phyloP scores from a whole-genome alignment of 2,329 filamentous ascomycete species.

The Lachnellula occidentalis region DNA sequence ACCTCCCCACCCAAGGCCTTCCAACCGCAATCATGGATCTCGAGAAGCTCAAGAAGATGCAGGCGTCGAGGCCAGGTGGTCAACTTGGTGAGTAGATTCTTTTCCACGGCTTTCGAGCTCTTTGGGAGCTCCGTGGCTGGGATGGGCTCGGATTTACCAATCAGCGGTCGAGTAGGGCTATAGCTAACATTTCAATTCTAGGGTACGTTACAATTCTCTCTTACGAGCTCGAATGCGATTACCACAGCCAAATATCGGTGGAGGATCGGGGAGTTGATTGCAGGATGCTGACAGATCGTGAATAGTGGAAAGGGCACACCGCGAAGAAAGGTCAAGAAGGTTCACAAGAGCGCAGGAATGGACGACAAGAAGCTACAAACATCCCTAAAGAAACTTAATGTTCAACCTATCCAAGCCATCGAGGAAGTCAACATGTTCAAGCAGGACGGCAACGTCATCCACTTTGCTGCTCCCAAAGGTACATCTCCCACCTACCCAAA shows the following conservation, averaged over 20 bases:
- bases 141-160: not conserved
- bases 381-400: slow-evolving; percentile 98
- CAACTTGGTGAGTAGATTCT: slow-evolving; percentile 12
- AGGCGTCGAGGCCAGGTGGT: slow-evolving; percentile 52
- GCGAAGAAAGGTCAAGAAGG: slow-evolving; percentile 97
- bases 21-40: slow-evolving; percentile 53
- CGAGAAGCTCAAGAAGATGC: slow-evolving; percentile 61
- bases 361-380: slow-evolving; percentile 99
- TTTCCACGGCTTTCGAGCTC: not conserved
- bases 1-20: slow-evolving; percentile 22
- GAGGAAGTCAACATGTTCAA: slow-evolving; percentile 99
- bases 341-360: slow-evolving; percentile 83
- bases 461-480: slow-evolving; percentile 98
- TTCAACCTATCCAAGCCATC: slow-evolving; percentile 98
- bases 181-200: slow-evolving; percentile 15
- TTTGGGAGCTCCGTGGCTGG: not conserved
- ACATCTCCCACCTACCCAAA: slow-evolving; percentile 5
- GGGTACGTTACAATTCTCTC: slow-evolving; percentile 18
- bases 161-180: not conserved
- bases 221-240: slow-evolving; percentile 3
- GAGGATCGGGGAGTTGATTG: slow-evolving; percentile 5
- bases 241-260: not conserved
- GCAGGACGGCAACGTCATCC: slow-evolving; percentile 98
- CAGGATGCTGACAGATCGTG: slow-evolving; percentile 22
- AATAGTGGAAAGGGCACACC: slow-evolving; percentile 90